Conservation (phyloP, 129 eudicot species). For the Tagetes patula region DNA sequence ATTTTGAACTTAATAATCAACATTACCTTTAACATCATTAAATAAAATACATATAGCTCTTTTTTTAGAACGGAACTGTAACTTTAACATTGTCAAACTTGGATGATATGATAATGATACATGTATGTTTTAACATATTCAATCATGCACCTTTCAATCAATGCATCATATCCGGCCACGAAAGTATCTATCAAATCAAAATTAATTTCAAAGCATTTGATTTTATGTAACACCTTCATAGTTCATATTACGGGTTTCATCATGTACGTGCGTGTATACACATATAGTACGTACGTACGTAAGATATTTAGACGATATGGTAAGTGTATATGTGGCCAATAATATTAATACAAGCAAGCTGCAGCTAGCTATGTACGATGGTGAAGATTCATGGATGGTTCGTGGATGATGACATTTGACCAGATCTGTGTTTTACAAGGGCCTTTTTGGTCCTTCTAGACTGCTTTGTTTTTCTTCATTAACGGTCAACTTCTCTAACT, state of each 20-base stretch:
- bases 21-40: no score
- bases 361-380: not conserved
- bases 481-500: slow-evolving; percentile 48
- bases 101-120: no score
- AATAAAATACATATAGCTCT: no score
- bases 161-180: no score
- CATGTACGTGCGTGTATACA: not conserved
- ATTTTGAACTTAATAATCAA: no score
- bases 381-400: slow-evolving; percentile 31
- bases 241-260: not conserved
- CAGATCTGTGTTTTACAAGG: slow-evolving; percentile 19
- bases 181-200: not conserved
- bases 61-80: no score
- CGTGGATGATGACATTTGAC: slow-evolving; percentile 38
- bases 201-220: not conserved
- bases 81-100: no score
- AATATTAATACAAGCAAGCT: no score
- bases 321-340: slow-evolving; percentile 4
- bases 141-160: no score
- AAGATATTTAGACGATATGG: not conserved
- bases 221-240: not conserved
- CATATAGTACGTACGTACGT: not conserved
- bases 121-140: no score
- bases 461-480: slow-evolving; percentile 28
- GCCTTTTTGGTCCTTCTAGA: slow-evolving; percentile 41